Evolutionary conservation across 2,329 filamentous ascomycete species (phyloP), one percentile per base, ranked within the genome.

Genomic region (Mycocentrospora acerina): DNA sequence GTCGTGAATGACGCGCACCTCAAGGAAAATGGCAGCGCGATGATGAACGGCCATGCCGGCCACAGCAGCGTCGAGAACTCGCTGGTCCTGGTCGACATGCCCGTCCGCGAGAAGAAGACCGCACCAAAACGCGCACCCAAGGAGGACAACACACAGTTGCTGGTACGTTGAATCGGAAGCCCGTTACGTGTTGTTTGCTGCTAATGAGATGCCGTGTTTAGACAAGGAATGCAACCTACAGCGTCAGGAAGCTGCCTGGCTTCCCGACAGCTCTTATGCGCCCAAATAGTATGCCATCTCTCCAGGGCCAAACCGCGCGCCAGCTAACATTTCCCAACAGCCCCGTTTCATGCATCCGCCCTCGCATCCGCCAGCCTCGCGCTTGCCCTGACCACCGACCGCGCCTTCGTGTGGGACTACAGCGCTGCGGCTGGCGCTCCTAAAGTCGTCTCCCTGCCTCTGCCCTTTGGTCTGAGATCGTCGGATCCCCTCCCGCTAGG

Each of bases 361-460:
- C 65, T 80, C 78, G 27, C 79, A 74, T 44, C 81, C 71, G 60
- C 86, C 81, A 50, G 60, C 14, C 88, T 90, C 61, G 90, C 88
- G 32, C 76, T 97, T 39, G 84, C 83, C 31, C 76, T 97, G 39
- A 94, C 88, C 7, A 82, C 85, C 51, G 83, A 85, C 7, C 83
- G 90, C 60, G 93, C 90, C 54, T 79, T 94, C 45, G 82, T 95
- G 33, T 98, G 93, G 93, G 85, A 88, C 12, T 97, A 97, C 69
- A 82, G 82, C 33, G 66, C 69, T 18, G 72, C 80, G 8, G 57
- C 69, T 35, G 84, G 85, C 1, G 82, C 86, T 57, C 85, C 91
- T 63, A 60, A 60, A 35, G 85, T 89, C 16, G 87, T 90, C 54
- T 82, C 81, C 8, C 88, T 98, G 57, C 80, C 84, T 16, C 77